Conservation (phyloP, 176 grass and related monocot species). For the Oryza glumipatula region DNA sequence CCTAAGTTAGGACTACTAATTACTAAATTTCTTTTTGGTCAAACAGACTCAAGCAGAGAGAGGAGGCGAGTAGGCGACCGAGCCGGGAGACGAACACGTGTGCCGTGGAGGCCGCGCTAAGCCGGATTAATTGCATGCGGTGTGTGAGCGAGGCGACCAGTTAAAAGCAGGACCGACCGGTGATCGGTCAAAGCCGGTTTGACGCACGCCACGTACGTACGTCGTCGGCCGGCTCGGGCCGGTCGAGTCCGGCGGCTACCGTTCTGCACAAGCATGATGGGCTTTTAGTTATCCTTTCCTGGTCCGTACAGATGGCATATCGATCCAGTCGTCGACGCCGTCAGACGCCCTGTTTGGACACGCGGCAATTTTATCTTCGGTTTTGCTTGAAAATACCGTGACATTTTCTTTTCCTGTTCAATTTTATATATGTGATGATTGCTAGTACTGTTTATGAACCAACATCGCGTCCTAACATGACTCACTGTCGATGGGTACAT, state of each 20-base stretch:
- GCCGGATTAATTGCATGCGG: conserved; percentile 12
- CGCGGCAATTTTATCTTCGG: no score
- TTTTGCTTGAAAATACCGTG: no score
- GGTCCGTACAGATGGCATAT: no score
- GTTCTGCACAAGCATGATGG: no score
- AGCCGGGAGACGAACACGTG: neutral
- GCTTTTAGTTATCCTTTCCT: no score
- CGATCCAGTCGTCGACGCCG: no score
- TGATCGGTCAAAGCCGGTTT: conserved; percentile 5
- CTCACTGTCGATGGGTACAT: no score
- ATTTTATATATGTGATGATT: no score
- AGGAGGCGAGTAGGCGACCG: neutral
- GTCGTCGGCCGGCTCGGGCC: neutral
- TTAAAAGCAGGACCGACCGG: neutral
- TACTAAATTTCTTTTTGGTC: neutral
- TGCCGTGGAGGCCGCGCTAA: neutral
- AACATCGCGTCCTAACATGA: no score
- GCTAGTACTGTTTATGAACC: no score
- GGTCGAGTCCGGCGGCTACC: neutral
- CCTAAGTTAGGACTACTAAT: neutral
- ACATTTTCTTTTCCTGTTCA: no score
- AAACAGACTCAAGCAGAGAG: neutral
- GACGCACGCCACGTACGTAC: neutral
- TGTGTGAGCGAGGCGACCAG: neutral
- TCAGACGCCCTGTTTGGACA: no score